These are phyloP conservation scores for Naganishia liquefaciens DNA, from an alignment of 1,284 basidiomycete species.

Conservation along the genomic window DNA sequence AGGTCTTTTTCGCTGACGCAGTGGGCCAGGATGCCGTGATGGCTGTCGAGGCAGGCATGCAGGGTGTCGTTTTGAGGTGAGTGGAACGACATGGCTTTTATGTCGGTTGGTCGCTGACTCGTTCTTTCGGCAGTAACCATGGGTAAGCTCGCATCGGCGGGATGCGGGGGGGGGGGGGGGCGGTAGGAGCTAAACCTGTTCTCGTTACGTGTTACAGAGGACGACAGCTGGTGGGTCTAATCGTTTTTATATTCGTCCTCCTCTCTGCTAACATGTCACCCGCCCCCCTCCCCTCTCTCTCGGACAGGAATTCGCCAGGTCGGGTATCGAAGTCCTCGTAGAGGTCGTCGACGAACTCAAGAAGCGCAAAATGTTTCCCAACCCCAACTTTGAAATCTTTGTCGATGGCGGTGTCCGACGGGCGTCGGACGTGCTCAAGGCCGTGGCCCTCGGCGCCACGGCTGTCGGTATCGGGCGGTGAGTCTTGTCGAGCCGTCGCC, in stretches of 20 bases:
- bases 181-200: not conserved
- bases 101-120: constrained; percentile 28
- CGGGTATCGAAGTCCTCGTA: constrained; percentile 84
- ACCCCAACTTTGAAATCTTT: constrained; percentile 76
- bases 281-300: not conserved
- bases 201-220: constrained; percentile 34
- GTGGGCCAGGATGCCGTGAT: constrained; percentile 70
- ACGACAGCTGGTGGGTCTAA: constrained; percentile 69
- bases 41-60: constrained; percentile 78
- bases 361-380: constrained; percentile 61
- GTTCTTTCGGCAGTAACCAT: constrained; percentile 64
- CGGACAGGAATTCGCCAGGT: constrained; percentile 76
- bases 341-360: constrained; percentile 78
- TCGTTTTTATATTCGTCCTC: constrained; percentile 19
- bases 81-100: constrained; percentile 41
- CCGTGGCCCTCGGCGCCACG: constrained; percentile 85
- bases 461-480: constrained; percentile 65
- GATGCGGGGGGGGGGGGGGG: too few relatives aligned
- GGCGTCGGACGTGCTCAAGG: constrained; percentile 90
- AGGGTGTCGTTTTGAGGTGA: constrained; percentile 71
- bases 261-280: not conserved
- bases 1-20: not conserved
- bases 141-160: constrained; percentile 55
- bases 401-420: constrained; percentile 90
- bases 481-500: constrained; percentile 26